phyloP scores from a whole-genome alignment of 2,329 filamentous ascomycete genomes.

The Pseudofabraea citricarpa region DNA sequence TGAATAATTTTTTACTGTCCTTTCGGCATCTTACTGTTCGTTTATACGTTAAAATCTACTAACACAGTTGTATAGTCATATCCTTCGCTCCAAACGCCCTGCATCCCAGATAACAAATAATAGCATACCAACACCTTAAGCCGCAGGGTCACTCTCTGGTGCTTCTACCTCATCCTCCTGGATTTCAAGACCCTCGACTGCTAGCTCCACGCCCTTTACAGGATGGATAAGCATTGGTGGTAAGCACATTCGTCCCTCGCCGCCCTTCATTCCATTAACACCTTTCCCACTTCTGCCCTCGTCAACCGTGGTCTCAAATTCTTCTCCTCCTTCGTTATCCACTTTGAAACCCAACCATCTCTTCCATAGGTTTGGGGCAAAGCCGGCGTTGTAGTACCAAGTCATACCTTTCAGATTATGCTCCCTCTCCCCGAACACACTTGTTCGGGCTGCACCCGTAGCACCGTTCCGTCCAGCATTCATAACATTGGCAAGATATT shows the following conservation, averaged over 20 bases:
- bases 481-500: constrained; percentile 72
- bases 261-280: constrained; percentile 49
- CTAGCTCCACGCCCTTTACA: constrained; percentile 67
- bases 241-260: constrained; percentile 84
- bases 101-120: not conserved
- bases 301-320: constrained; percentile 60
- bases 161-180: constrained; percentile 14
- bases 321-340: constrained; percentile 72
- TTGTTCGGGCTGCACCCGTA: constrained; percentile 66
- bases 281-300: constrained; percentile 33
- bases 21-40: no score
- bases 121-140: constrained; percentile 17
- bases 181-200: constrained; percentile 18
- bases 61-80: not conserved
- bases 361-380: constrained; percentile 75
- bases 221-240: constrained; percentile 88
- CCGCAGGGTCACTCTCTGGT: constrained; percentile 26
- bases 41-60: no score
- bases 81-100: not conserved
- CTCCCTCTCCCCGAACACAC: constrained; percentile 77
- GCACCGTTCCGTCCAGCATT: constrained; percentile 75
- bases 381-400: constrained; percentile 89
- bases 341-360: constrained; percentile 82
- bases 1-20: no score
- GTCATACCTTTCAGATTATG: constrained; percentile 83